Percentiles rank a stretch among this genome's conserved stretches.
phyloP scores from a whole-genome alignment of 2,329 filamentous ascomycete genomes.

The Fusarium sp. region DNA sequence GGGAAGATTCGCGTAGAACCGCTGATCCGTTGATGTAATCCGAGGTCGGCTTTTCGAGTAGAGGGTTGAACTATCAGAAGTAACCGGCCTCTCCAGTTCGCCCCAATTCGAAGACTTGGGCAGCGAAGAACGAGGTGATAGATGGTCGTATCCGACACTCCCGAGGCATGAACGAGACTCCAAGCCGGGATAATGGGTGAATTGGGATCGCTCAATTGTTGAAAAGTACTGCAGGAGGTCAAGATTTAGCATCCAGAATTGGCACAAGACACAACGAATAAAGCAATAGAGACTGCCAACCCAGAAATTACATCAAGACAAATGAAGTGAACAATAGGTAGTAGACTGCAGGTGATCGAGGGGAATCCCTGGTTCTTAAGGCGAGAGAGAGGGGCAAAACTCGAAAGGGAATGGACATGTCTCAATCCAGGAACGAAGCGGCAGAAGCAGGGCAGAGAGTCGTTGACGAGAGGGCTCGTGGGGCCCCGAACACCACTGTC shows the following conservation, averaged over 20 bases:
- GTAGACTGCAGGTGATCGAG: slow-evolving; percentile 20
- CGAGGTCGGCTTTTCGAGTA: slow-evolving; percentile 41
- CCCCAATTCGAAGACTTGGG: slow-evolving; percentile 27
- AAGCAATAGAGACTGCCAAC: slow-evolving; percentile 4
- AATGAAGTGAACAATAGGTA: slow-evolving; percentile 7
- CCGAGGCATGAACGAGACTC: slow-evolving; percentile 27
- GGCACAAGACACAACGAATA: slow-evolving; percentile 2
- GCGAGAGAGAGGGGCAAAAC: slow-evolving; percentile 37
- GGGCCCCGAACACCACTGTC: slow-evolving; percentile 33
- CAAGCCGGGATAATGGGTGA: slow-evolving; percentile 58
- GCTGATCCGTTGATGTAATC: slow-evolving; percentile 63
- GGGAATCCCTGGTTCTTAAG: slow-evolving; percentile 41
- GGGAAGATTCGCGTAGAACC: slow-evolving; percentile 74
- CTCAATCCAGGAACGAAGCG: slow-evolving; percentile 51
- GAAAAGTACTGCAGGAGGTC: slow-evolving; percentile 69
- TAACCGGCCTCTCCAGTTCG: slow-evolving; percentile 31
- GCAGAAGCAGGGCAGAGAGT: slow-evolving; percentile 35
- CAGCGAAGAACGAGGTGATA: slow-evolving; percentile 14
- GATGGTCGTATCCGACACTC: slow-evolving; percentile 34
- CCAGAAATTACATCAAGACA: slow-evolving; percentile 12
- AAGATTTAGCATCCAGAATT: slow-evolving; percentile 32
- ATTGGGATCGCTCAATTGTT: slow-evolving; percentile 72
- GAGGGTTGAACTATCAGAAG: slow-evolving; percentile 30
- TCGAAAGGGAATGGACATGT: slow-evolving; percentile 49
- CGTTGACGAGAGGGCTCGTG: slow-evolving; percentile 34